Evolutionary conservation across 306 rosid genomes (phyloP), one percentile per base, ranked within the genome.

Genomic region (Pachyrhizus erosus): DNA sequence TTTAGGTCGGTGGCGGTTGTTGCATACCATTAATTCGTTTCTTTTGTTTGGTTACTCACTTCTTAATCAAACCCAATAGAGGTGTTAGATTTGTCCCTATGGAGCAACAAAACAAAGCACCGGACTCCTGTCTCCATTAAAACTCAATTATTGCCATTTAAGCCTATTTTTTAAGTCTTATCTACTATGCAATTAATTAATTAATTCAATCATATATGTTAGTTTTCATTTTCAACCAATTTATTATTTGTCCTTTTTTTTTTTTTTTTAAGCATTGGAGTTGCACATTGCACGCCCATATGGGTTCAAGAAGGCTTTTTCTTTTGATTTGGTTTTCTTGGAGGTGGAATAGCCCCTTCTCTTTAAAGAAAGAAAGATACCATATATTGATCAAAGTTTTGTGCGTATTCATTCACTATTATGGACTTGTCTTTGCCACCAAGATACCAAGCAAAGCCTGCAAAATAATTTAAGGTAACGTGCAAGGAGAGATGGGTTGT

Each of bases 391-490:
- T 31, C 7, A 66, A 65, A 75, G 60, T 2, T 65, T 70, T 60
- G 58, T 77, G 79, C 68, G 11, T 75, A 49, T 70, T 75, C 20
- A 40, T 18, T 72, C 42, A 33, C 42, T 26, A 57, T 70, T 17
- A 21, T 85, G 80, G 76, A 72, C 62, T 81, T 76, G 77, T 70
- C 86, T 81, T 52, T 82, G 86, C 70, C 8, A 46, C 12, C 52
- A 78, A 74, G 79, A 67, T 67, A 73, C 64, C 55, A 3, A 82
- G 75, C 84, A 82, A 82, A 78, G 79, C 42, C 82, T 68, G 80
- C 80, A 79, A 80, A 81, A 82, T 73, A 86, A 70, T 86, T 51
- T 55, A 75, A 72, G 31, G 73, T 61, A 82, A 79, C 82, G 43
- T 75, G 85, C 60, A 70, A 70, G 61, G 17, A 2, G 77, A 51